Conservation (phyloP, 805 yeast species). For the Komagataella pastoris region DNA sequence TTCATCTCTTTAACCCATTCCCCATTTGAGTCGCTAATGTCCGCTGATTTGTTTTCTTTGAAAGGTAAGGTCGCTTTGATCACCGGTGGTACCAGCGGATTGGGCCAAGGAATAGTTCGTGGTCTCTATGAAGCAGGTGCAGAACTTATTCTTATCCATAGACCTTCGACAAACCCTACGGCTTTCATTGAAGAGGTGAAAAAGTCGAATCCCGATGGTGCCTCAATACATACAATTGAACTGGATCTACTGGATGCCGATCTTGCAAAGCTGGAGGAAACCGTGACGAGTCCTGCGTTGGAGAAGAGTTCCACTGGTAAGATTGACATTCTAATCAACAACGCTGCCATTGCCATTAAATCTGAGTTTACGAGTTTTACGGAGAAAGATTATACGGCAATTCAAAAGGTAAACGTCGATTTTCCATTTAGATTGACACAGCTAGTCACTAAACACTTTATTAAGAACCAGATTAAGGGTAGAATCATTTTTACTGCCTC, state of each 20-base stretch:
- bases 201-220: slow-evolving; percentile 14
- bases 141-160: slow-evolving; percentile 23
- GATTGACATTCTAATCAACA: slow-evolving; percentile 19
- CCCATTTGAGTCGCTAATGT: slow-evolving; percentile 1
- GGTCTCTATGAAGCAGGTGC: slow-evolving; percentile 41
- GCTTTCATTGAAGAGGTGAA: slow-evolving; percentile 14
- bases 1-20: neutral
- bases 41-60: slow-evolving; percentile 21
- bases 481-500: slow-evolving; percentile 29
- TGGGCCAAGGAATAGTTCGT: slow-evolving; percentile 37
- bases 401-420: slow-evolving; percentile 25
- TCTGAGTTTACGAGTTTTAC: slow-evolving; percentile 20
- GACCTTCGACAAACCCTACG: slow-evolving; percentile 17
- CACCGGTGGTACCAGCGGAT: slow-evolving; percentile 47
- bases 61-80: slow-evolving; percentile 28
- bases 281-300: slow-evolving; percentile 17
- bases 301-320: slow-evolving; percentile 14
- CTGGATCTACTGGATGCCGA: slow-evolving; percentile 14
- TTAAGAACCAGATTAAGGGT: slow-evolving; percentile 19
- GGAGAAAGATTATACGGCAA: slow-evolving; percentile 22
- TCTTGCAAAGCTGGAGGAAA: slow-evolving; percentile 15
- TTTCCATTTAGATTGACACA: slow-evolving; percentile 24
- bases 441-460: slow-evolving; percentile 22
- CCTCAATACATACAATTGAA: slow-evolving; percentile 12
- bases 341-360: slow-evolving; percentile 22